Evolutionary conservation across 352 stramenopile genomes (phyloP), one percentile per base, ranked within the genome.

Genomic region (Thalassiosira mediterranea): DNA sequence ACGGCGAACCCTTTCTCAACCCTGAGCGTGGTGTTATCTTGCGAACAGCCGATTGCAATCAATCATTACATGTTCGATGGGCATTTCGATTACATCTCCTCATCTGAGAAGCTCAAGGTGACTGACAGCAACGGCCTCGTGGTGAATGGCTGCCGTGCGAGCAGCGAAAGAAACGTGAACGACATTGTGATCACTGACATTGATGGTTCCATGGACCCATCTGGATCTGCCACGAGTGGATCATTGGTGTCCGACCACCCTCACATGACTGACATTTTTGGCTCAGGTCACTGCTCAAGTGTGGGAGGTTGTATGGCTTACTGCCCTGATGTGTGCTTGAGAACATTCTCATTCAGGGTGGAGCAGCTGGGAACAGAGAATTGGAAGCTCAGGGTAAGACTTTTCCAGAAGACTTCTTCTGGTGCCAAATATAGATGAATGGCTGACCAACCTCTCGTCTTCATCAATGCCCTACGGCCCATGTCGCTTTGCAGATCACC

Each of bases 291-390:
- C 11, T 76, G 25, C 57, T 61, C 26, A n/a, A 31, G 21, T 29
- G 11, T 62, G 37, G 60, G 28, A 44, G 68, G 69, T 29, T 86
- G 77, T 49, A 53, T 86, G 56, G 40, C 72, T n/a, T 86, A 76
- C 25, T 86, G 77, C 59, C 19, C 72, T 26, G 60, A 48, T 42
- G n/a, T 67, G 29, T 85, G 77, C 58, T 57, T 85, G 23, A 63
- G 72, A 49, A 73, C 61, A 13, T 29, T 85, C 11, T 69, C 38
- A 11, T 76, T 72, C n/a, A 59, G 34, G 21, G 73, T 81, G 23
- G 72, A 82, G 19, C 67, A 81, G 29, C 79, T 76, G 59, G 72
- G 64, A 56, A 85, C 77, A 0, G 77, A 85, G 29, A 73, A 82
- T 47, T 76, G 63, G 34, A 75, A 73, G 44, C 52, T 84, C 5